Conservation (phyloP, 768 basidiomycete species). For the Mycena belliarum region DNA sequence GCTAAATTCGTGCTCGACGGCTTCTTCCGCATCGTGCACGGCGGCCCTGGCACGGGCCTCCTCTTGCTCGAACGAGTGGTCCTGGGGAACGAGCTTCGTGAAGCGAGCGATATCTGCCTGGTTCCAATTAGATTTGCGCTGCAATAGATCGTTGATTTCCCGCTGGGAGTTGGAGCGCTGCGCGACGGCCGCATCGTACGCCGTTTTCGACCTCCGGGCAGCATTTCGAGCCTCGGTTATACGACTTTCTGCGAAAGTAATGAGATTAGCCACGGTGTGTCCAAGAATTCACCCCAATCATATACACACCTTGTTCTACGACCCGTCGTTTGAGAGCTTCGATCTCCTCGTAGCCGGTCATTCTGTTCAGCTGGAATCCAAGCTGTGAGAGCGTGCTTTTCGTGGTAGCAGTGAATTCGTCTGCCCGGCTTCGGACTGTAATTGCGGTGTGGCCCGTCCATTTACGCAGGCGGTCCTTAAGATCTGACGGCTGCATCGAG, state of each 20-base stretch:
- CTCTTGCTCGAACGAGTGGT: constrained; percentile 83
- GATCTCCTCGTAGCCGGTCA: constrained; percentile 91
- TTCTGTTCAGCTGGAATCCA: constrained; percentile 77
- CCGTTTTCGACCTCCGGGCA: constrained; percentile 70
- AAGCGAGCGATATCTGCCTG: constrained; percentile 85
- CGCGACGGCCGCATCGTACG: constrained; percentile 77
- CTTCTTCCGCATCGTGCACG: constrained; percentile 70
- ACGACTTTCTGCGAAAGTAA: constrained; percentile 57
- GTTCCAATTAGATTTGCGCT: constrained; percentile 94
- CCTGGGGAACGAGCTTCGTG: constrained; percentile 86
- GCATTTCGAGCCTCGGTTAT: constrained; percentile 68
- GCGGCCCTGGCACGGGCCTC: constrained; percentile 70
- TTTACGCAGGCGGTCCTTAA: constrained; percentile 41
- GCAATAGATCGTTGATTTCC: constrained; percentile 93
- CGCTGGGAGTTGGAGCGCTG: constrained; percentile 84
- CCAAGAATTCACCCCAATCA: not conserved
- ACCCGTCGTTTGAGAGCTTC: constrained; percentile 79
- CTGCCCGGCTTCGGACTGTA: constrained; percentile 53
- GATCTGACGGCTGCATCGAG: constrained; percentile 27
- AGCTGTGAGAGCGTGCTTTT: constrained; percentile 68
- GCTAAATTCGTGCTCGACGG: constrained; percentile 84
- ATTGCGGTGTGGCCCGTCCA: constrained; percentile 51
- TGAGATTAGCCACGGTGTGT: not conserved
- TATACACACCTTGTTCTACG: constrained; percentile 71
- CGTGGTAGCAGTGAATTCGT: constrained; percentile 58